Percentiles rank a stretch among this genome's conserved stretches.
Evolutionary conservation across 306 rosid genomes (phyloP).

Genomic region (Vigna nakashimae): DNA sequence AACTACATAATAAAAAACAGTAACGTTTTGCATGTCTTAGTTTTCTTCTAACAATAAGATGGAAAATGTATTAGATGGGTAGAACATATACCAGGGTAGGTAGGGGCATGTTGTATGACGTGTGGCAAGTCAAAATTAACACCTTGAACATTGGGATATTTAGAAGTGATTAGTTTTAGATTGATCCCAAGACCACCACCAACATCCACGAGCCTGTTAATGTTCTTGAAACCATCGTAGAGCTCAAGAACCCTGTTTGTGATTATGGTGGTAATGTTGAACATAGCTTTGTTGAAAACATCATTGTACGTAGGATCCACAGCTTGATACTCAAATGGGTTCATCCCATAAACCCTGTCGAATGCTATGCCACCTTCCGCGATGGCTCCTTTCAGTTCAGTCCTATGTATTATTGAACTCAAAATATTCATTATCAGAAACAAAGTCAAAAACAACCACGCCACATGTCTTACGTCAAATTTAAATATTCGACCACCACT

Average conservation of each 20-base stretch:
- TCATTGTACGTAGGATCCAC: constrained; percentile 51
- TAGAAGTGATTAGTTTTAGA: constrained; percentile 58
- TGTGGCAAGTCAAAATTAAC: constrained; percentile 59
- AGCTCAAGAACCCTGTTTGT: constrained; percentile 47
- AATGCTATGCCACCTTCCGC: constrained; percentile 65
- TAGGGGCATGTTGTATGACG: constrained; percentile 55
- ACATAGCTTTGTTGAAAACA: constrained; percentile 62
- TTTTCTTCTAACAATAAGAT: not conserved
- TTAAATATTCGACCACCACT: not conserved
- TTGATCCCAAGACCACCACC: constrained; percentile 69
- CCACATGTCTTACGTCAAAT: not conserved
- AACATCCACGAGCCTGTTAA: constrained; percentile 61
- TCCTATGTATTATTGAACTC: constrained; percentile 43
- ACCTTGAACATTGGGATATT: constrained; percentile 53
- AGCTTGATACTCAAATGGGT: constrained; percentile 50
- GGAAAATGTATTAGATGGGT: not conserved
- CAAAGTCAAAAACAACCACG: not conserved
- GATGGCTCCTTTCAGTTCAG: constrained; percentile 54
- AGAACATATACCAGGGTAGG: constrained; percentile 53
- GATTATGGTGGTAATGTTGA: constrained; percentile 37
- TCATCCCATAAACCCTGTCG: constrained; percentile 52
- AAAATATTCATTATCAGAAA: not conserved
- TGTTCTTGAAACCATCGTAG: constrained; percentile 54
- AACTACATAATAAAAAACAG: not conserved
- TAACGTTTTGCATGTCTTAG: not conserved